Base-by-base conservation (phyloP, 208 protist genomes). In the Trypanosoma melophagium region DNA sequence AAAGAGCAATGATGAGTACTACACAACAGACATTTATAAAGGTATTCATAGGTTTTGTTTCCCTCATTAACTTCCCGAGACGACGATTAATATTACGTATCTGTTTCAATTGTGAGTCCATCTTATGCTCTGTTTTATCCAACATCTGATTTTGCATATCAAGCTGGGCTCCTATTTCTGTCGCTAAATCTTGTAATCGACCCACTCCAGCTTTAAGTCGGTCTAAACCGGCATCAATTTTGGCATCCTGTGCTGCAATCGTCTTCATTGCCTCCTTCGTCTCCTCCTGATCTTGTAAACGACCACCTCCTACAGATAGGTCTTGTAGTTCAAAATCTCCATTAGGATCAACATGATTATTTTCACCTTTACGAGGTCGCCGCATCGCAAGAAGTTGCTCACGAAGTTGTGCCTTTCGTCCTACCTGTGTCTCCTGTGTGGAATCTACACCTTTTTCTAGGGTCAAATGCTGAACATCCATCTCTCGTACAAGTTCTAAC, bases 71-170 rank as follows among this genome's bases (percentile, higher is more conserved):
- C 31, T 80, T 86, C 12, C 53, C 75, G 12, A 92, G 44, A n/a
- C 83, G 74, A 1, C 82, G 47, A 47, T 87, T 89, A 49, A 92
- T 75, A 53, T 51, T 63, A 17, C 70, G 66, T 16, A 92, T 70
- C 66, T 84, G 55, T 24, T 81, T 68, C 9, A 68, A 72, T 51
- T 89, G 76, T 45, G 82, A 78, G 61, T 79, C 76, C 42, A 92
- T 80, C 3, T 66, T 81, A 35, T 82, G 59, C 61, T 92, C 86
- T 22, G 86, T 84, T 35, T 79, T 80, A 13, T 87, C 82, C 19
- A 92, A 57, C 67, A 84, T 79, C 58, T 83, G 70, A 57, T 87
- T 87, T 56, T 92, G 86, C 65, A 86, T 80, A 45, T 84, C 79
- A n/a, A 92, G 54, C 66, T 89, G 76, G 35, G 69, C 71, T 16